A percentile compares a stretch with the other conserved stretches of the same genome.
Conservation (phyloP, 305 asterid species). For the Andrographis paniculata region DNA sequence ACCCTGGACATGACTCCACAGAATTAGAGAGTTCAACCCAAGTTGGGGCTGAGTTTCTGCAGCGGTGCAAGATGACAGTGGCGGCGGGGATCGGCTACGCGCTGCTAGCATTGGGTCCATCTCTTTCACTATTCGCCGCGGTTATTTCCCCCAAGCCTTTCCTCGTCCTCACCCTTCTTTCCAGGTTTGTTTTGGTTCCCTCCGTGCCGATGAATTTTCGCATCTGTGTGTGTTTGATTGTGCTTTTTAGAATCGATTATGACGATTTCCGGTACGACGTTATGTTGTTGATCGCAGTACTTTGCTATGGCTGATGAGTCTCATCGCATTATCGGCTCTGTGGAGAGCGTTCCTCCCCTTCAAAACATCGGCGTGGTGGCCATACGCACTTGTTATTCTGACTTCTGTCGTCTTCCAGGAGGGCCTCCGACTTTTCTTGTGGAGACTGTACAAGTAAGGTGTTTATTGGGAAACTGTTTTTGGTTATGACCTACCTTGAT, state of each 20-base stretch:
- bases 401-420: constrained; percentile 79
- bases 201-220: background rate
- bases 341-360: constrained; percentile 91
- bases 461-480: constrained; percentile 3
- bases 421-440: constrained; percentile 60
- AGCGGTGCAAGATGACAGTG: constrained; percentile 45
- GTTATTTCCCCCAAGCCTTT: constrained; percentile 80
- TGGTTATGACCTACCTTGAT: too few relatives aligned
- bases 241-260: constrained; percentile 6
- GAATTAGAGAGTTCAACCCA: background rate
- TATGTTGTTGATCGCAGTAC: constrained; percentile 40
- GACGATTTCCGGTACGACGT: too few relatives aligned
- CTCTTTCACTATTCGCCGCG: constrained; percentile 69
- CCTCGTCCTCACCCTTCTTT: constrained; percentile 70
- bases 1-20: too few relatives aligned
- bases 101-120: constrained; percentile 75
- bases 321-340: constrained; percentile 67
- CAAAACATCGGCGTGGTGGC: constrained; percentile 49
- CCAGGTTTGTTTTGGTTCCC: constrained; percentile 38
- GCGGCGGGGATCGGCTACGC: constrained; percentile 85
- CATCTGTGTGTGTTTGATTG: background rate
- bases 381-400: constrained; percentile 44
- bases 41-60: background rate
- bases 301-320: constrained; percentile 80
- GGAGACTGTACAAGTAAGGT: constrained; percentile 67